Evolutionary conservation across 116 monocot genomes (phyloP), one percentile per base, ranked within the genome.

Genomic region (Phalaenopsis hybrid): DNA sequence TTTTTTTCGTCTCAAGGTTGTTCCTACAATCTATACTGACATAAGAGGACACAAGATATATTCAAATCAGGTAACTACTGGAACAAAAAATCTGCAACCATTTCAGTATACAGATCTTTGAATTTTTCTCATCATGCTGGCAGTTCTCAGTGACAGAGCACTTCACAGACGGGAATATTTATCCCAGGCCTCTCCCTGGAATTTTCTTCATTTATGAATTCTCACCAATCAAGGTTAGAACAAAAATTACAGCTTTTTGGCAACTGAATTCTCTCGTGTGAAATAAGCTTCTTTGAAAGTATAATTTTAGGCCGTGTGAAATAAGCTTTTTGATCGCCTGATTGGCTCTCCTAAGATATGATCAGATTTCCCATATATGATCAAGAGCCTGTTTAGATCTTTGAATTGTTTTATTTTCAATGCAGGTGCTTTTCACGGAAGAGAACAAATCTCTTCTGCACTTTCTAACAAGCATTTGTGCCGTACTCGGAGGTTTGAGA

Each of bases 71-170:
- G 90, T 90, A 51, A 61, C 23, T 8, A 12, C n/a, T 46, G 43
- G 25, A 50, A 44, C 28, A 77, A 33, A 18, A 76, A 12, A 77
- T 50, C 9, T 77, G 1, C 52, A 77, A 16, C 20, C 23, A 23
- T 50, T 52, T 28, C 31, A 50, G 50, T 8, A 52, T 77, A 6
- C 45, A 5, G 9, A 75, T 46, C 20, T 25, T 52, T 50, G 77
- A 77, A 51, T 50, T 51, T 41, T 49, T 51, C 50, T 77, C 20
- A 31, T 50, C 49, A 18, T 50, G 74, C 67, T 43, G 77, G 44
- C 89, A 98, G 98, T 98, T 94, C 80, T 98, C 98, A 68, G 98
- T 95, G 4, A 98, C 98, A 41, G 95, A 98, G 87, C 98, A 98
- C 83, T 90, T 92, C 77, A 90, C 76, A 85, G 88, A 87, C 69